A percentile compares a stretch with the other conserved stretches of the same genome.
These are phyloP conservation scores for Candida hungchunana DNA, from an alignment of 805 yeast genomes.

Conservation along the genomic window DNA sequence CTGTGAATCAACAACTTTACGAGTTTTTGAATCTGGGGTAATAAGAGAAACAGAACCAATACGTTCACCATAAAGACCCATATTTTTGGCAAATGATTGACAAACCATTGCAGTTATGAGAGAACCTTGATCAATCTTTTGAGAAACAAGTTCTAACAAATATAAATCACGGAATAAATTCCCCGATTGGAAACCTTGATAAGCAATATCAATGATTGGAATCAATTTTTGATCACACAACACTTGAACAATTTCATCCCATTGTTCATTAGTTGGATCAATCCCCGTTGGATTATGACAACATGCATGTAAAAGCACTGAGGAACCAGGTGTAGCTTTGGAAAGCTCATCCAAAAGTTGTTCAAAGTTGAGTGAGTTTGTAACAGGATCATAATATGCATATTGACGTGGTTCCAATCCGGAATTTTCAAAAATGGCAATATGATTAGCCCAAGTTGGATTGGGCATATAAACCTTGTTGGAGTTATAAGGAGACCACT, in stretches of 20 bases:
- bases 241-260: slow-evolving; percentile 70
- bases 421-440: slow-evolving; percentile 69
- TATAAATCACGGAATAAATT: slow-evolving; percentile 69
- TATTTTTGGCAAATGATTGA: slow-evolving; percentile 92
- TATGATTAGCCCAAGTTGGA: slow-evolving; percentile 95
- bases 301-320: slow-evolving; percentile 84
- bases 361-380: slow-evolving; percentile 61
- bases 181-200: slow-evolving; percentile 94
- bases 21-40: slow-evolving; percentile 50
- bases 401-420: slow-evolving; percentile 63
- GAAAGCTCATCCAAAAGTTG: slow-evolving; percentile 58
- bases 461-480: slow-evolving; percentile 61
- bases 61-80: slow-evolving; percentile 95
- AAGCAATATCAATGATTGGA: slow-evolving; percentile 90
- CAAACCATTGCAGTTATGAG: slow-evolving; percentile 57
- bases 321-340: slow-evolving; percentile 51
- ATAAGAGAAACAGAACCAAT: slow-evolving; percentile 74
- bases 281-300: slow-evolving; percentile 98
- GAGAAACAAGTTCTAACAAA: slow-evolving; percentile 42
- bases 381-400: slow-evolving; percentile 62
- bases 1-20: slow-evolving; percentile 63
- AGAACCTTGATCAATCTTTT: slow-evolving; percentile 37
- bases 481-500: slow-evolving; percentile 45
- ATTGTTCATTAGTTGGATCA: slow-evolving; percentile 78
- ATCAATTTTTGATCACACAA: slow-evolving; percentile 54